A percentile compares a stretch with the other conserved stretches of the same genome.
phyloP scores from a whole-genome alignment of 495 filamentous ascomycete species.

The Opeltia flavorubescens region DNA sequence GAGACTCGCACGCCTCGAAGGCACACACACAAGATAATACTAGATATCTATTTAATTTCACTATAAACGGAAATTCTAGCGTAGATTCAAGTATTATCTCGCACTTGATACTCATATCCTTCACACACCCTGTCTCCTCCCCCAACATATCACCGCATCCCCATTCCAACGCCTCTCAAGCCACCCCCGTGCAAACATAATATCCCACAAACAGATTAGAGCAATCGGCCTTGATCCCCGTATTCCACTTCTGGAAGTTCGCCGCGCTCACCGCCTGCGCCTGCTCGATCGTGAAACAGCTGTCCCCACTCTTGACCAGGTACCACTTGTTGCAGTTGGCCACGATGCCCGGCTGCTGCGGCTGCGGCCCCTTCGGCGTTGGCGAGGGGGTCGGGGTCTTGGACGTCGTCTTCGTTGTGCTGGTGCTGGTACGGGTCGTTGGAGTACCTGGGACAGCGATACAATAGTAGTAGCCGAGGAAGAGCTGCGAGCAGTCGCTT shows the following conservation, averaged over 20 bases:
- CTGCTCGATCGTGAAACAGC: conserved; percentile 25
- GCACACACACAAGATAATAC: too few species aligned
- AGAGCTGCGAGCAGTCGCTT: conserved; percentile 9
- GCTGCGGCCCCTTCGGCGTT: conserved; percentile 15
- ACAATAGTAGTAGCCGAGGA: conserved; percentile 12
- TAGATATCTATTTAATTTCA: too few species aligned
- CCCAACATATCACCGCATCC: too few species aligned
- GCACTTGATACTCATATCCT: too few species aligned
- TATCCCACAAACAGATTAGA: conserved; percentile 28
- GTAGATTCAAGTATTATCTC: too few species aligned
- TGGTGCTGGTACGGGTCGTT: background rate
- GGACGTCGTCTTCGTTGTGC: background rate
- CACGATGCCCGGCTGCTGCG: conserved; percentile 26
- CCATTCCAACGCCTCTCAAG: too few species aligned
- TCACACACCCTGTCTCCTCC: too few species aligned
- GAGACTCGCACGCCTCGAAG: too few species aligned
- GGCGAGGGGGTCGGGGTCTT: background rate
- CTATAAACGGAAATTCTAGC: too few species aligned
- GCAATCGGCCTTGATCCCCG: conserved; percentile 24
- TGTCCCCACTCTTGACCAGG: conserved; percentile 26
- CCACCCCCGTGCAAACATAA: conserved; percentile 25
- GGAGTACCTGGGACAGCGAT: conserved; percentile 7
- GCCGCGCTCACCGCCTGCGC: conserved; percentile 16
- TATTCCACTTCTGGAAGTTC: conserved; percentile 26
- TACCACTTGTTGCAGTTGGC: conserved; percentile 30